phyloP scores from a whole-genome alignment of 148 eudicot genomes.

The Nepenthes gracilis region DNA sequence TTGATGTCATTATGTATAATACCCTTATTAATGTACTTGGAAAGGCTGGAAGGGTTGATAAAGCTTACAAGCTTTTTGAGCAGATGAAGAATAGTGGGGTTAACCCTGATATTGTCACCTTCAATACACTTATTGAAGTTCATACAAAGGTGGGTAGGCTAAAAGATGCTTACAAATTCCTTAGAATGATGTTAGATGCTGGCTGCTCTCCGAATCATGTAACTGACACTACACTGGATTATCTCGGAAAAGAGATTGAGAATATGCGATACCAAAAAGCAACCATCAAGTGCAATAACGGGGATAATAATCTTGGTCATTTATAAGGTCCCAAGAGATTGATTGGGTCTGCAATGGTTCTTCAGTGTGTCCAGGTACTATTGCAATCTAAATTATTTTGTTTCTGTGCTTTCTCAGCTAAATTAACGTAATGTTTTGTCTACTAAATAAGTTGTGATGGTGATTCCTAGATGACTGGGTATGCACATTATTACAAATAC shows the following conservation, averaged over 20 bases:
- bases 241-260: slow-evolving; percentile 57
- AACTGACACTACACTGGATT: slow-evolving; percentile 67
- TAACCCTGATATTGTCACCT: slow-evolving; percentile 76
- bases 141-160: slow-evolving; percentile 58
- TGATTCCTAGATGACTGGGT: too few species aligned
- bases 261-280: slow-evolving; percentile 36
- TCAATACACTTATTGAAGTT: slow-evolving; percentile 66
- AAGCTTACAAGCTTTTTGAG: slow-evolving; percentile 45
- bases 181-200: slow-evolving; percentile 82
- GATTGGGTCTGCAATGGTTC: not conserved
- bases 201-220: slow-evolving; percentile 80
- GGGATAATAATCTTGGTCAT: slow-evolving; percentile 7
- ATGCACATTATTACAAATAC: too few species aligned
- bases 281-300: slow-evolving; percentile 16
- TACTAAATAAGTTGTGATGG: too few species aligned
- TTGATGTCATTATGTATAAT: slow-evolving; percentile 85
- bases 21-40: slow-evolving; percentile 75
- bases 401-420: too few species aligned
- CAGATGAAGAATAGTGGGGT: slow-evolving; percentile 71
- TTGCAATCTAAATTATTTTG: too few species aligned
- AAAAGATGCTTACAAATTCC: slow-evolving; percentile 56
- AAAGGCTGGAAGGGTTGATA: slow-evolving; percentile 69
- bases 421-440: too few species aligned
- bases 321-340: too few species aligned
- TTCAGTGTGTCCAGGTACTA: not conserved